Evolutionary conservation across 2,329 filamentous ascomycete species (phyloP).

Genomic region (Talaromyces sp.): DNA sequence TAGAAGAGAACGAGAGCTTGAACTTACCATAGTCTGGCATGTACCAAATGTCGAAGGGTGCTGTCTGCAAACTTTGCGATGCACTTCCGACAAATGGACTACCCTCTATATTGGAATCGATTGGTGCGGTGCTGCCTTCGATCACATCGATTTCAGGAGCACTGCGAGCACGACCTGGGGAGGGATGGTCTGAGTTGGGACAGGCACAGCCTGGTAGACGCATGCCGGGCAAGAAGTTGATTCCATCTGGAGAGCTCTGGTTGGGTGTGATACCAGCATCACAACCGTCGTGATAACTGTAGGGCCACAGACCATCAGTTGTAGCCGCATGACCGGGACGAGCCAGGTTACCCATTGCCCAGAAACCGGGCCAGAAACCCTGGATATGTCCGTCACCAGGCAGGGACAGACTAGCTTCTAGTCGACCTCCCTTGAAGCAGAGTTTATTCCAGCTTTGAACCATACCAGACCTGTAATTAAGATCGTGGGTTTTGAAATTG

Average conservation of each 20-base stretch:
- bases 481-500: constrained; percentile 64
- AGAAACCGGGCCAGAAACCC: constrained; percentile 76
- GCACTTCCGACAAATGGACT: constrained; percentile 61
- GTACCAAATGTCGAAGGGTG: constrained; percentile 72
- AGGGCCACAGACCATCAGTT: constrained; percentile 74
- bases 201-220: constrained; percentile 70
- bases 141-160: constrained; percentile 73
- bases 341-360: constrained; percentile 74
- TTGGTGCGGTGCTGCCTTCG: constrained; percentile 64
- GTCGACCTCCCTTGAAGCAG: constrained; percentile 70
- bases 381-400: constrained; percentile 67
- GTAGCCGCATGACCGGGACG: constrained; percentile 70
- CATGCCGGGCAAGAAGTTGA: constrained; percentile 71
- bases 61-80: constrained; percentile 68
- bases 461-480: constrained; percentile 73
- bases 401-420: constrained; percentile 71
- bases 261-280: constrained; percentile 73
- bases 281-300: constrained; percentile 70
- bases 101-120: constrained; percentile 46
- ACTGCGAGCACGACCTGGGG: constrained; percentile 64
- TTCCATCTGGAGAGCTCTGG: constrained; percentile 67
- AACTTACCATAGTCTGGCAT: constrained; percentile 60
- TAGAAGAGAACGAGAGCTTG: too few species aligned
- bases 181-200: constrained; percentile 65
- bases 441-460: constrained; percentile 74